Conservation (phyloP, 2,329 filamentous ascomycete species). For the Neocucurbitaria cava region DNA sequence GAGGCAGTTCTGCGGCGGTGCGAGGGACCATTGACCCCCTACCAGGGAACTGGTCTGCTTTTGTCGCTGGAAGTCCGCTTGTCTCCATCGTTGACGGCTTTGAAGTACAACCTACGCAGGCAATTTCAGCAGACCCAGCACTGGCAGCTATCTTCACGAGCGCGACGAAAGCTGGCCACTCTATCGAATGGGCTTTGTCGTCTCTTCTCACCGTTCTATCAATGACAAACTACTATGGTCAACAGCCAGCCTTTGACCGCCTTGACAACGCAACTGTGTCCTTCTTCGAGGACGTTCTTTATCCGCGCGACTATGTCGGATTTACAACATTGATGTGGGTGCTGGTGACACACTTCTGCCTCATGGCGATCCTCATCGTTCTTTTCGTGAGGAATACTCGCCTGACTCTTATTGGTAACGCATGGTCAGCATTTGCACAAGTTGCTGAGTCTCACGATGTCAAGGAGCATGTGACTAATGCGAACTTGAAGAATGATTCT, state of each 20-base stretch:
- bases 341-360: constrained; percentile 1
- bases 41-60: constrained; percentile 6
- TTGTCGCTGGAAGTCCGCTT: constrained; percentile 4
- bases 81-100: neutral
- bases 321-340: constrained; percentile 6
- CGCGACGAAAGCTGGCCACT: neutral
- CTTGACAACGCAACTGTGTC: constrained; percentile 4
- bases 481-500: constrained; percentile 1
- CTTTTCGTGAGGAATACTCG: constrained; percentile 9
- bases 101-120: neutral
- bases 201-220: constrained; percentile 16
- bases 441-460: constrained; percentile 7
- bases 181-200: constrained; percentile 14
- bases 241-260: constrained; percentile 14
- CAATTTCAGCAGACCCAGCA: constrained; percentile 12
- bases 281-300: constrained; percentile 10
- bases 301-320: constrained; percentile 3
- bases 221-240: constrained; percentile 15
- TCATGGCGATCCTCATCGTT: constrained; percentile 2
- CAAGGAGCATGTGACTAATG: neutral
- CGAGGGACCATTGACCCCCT: constrained; percentile 1
- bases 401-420: constrained; percentile 13
- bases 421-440: constrained; percentile 12
- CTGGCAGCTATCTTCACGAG: constrained; percentile 8
- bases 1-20: constrained; percentile 1